A percentile compares a stretch with the other conserved stretches of the same genome.
Evolutionary conservation across 129 eudicot genomes (phyloP).

Genomic region (Artemisia annua): DNA sequence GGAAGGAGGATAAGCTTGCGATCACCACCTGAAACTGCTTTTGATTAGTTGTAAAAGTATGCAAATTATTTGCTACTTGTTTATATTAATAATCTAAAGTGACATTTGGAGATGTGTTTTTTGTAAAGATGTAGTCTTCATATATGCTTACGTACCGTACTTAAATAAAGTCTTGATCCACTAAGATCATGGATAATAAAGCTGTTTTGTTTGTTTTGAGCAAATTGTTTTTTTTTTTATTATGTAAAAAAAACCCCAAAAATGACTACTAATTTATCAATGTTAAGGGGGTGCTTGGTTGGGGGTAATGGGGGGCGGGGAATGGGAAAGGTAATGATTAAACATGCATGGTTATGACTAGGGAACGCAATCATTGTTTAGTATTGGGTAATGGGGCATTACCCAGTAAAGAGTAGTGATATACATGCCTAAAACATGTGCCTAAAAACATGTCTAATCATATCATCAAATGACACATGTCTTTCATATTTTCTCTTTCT

Average conservation of each 20-base stretch:
- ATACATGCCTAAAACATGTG: too few species aligned
- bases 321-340: too few species aligned
- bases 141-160: slow-evolving; percentile 28
- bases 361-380: too few species aligned
- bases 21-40: slow-evolving; percentile 3
- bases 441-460: too few species aligned
- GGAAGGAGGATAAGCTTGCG: slow-evolving; percentile 13
- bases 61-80: not conserved
- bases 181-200: slow-evolving; percentile 36
- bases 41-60: not conserved
- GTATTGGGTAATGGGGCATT: too few species aligned
- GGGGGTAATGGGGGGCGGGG: too few species aligned
- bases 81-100: slow-evolving; percentile 3
- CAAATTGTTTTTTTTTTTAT: slow-evolving; percentile 5
- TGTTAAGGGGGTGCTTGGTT: too few species aligned
- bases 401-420: too few species aligned
- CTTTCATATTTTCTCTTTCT: too few species aligned
- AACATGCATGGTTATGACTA: too few species aligned
- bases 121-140: slow-evolving; percentile 13
- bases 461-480: too few species aligned
- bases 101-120: slow-evolving; percentile 1
- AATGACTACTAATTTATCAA: slow-evolving; percentile 8
- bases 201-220: slow-evolving; percentile 30
- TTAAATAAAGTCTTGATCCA: slow-evolving; percentile 34
- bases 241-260: not conserved